Base-by-base conservation (phyloP, 2,329 filamentous ascomycete species). In the Neopestalotiopsis rosae region DNA sequence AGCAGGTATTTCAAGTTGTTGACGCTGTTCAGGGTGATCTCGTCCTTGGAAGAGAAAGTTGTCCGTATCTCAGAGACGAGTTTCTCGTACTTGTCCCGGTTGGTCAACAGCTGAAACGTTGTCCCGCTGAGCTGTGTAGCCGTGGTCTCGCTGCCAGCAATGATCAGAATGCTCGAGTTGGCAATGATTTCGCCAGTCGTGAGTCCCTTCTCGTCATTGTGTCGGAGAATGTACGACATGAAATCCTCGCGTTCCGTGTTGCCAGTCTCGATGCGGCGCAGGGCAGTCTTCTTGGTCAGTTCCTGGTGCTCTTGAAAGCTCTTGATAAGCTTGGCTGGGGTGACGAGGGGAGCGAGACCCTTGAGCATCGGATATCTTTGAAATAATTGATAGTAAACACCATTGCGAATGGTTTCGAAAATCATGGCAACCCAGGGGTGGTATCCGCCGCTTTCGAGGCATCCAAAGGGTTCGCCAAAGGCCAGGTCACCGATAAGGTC, bases 91-190 rank as follows among this genome's bases (percentile, higher is more conserved):
- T 71, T 72, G 0, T 77, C 69, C 0, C 78, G 75, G 17, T 76
- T 67, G 14, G 59, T 70, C 30, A 83, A 72, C 0, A 88, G 75
- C 0, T 82, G 75, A 66, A 79, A 86, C 0, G 82, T 83, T 0
- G 77, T 74, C 1, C 83, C 84, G 0, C 77, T 74, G 3, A 86
- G 73, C 2, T 80, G 73, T 0, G 83, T 83, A 0, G 84, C 83
- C 0, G 83, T 65, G 20, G 62, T 65, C n/a, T 65, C 62, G 14
- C 62, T 65, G 45, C 62, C 62, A 10, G 62, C 62, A 30, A 65
- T 24, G 45, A 65, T 65, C 10, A 65, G 32, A 17, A 65, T 30
- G n/a, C 42, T 49, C 24, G 62, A 34, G 62, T 49, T 56, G 6
- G n/a, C 45, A 14, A 52, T 17, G 20, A 65, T 65, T 24, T 65